Evolutionary conservation across 2,329 filamentous ascomycete species (phyloP), one percentile per base, ranked within the genome.

Genomic region (Penicillium paneum): DNA sequence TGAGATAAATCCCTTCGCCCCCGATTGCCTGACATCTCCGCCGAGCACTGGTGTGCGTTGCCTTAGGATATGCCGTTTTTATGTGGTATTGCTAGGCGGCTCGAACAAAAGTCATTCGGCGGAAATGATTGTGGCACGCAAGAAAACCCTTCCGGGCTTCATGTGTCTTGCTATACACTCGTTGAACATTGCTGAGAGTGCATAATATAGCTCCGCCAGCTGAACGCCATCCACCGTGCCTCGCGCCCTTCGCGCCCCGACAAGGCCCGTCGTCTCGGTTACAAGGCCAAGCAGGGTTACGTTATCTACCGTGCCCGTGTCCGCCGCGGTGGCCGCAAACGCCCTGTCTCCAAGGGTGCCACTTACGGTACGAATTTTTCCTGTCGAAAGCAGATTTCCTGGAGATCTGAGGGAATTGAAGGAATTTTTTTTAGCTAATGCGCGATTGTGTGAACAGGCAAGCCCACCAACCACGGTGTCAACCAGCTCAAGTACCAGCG

Each of bases 401-500:
- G 6, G 13, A 44, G 15, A 40, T 34, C 21, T 54, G 26, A 24
- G 19, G 17, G 19, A 42, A 49, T 34, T 52, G 21, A 32, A 36
- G 58, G 57, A 49, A 61, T 58, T 66, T 72, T 63, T 28, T 48
- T 48, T 54, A 44, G 51, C 66, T 68, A 62, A 66, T 47, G 29
- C 43, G n/a, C 47, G 29, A 46, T 39, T 24, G 38, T 34, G 54
- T 57, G 52, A 55, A 76, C 75, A 96, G 92, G 94, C 87, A 99
- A 99, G 86, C 94, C 94, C 78, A 99, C 94, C 88, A 99, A 97
- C 90, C 92, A 97, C 87, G 94, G 94, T 91, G 85, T 99, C 73
- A 99, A 99, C 88, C 94, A 99, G 86, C 91, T 99, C 79, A 99
- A 99, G 87, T 99, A 97, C 89, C 95, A 99, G 88, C 91, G 93